Evolutionary conservation across 148 eudicot genomes (phyloP).

Genomic region (Rhododendron molle): DNA sequence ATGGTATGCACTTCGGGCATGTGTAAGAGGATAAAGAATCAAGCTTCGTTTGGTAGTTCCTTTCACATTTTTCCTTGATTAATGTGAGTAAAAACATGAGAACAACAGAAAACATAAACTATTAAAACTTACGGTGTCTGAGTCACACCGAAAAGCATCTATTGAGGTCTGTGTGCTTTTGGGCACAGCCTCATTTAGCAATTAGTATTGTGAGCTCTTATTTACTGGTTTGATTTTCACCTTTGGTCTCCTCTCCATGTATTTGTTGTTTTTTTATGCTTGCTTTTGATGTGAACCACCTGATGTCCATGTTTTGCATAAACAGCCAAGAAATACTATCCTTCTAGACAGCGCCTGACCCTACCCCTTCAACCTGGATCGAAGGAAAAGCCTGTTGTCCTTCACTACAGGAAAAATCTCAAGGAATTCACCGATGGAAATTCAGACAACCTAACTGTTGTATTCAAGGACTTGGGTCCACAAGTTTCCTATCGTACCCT

Average conservation of each 20-base stretch:
- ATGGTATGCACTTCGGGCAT: not conserved
- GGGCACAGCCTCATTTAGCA: not conserved
- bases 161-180: not conserved
- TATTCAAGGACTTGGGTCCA: slow-evolving; percentile 89
- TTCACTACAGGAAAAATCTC: slow-evolving; percentile 60
- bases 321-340: slow-evolving; percentile 86
- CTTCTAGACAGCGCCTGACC: slow-evolving; percentile 91
- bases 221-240: slow-evolving; percentile 3
- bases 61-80: not conserved
- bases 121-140: not conserved
- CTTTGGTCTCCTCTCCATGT: not conserved
- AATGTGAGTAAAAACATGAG: not conserved
- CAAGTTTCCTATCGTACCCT: slow-evolving; percentile 90
- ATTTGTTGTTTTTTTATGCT: not conserved
- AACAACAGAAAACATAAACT: not conserved
- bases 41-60: not conserved
- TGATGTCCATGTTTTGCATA: slow-evolving; percentile 20
- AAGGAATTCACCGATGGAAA: slow-evolving; percentile 60
- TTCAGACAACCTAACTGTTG: slow-evolving; percentile 48
- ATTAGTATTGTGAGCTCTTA: not conserved
- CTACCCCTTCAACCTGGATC: slow-evolving; percentile 76
- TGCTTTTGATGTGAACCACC: not conserved
- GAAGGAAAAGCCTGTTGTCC: slow-evolving; percentile 75
- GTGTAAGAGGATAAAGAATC: not conserved
- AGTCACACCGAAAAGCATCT: not conserved